Conservation (phyloP, 495 filamentous ascomycete genomes). For the Hyaloscypha bicolor region DNA sequence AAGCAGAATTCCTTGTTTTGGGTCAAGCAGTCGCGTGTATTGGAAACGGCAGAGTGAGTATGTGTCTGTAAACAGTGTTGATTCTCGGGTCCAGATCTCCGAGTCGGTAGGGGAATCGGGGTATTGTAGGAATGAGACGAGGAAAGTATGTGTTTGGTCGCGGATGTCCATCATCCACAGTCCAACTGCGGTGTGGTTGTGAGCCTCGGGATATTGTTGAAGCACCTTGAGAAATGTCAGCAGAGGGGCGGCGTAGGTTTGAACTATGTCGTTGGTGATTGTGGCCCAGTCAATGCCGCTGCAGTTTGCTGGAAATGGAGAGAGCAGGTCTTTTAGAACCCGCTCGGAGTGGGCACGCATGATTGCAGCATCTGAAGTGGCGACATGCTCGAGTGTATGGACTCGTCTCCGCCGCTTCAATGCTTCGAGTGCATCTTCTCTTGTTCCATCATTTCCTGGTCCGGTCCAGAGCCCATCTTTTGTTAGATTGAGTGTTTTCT, state of each 20-base stretch:
- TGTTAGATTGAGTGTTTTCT: conserved; percentile 35
- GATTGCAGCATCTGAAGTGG: conserved; percentile 30
- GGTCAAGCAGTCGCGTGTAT: conserved; percentile 30
- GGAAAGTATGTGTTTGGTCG: conserved; percentile 28
- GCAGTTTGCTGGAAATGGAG: conserved; percentile 19
- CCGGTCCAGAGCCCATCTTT: conserved; percentile 33
- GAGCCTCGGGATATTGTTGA: conserved; percentile 7
- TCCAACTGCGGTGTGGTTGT: conserved; percentile 3
- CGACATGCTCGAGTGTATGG: conserved; percentile 34
- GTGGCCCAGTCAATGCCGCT: conserved; percentile 38
- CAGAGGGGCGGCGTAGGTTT: conserved; percentile 25
- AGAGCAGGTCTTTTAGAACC: conserved; percentile 26
- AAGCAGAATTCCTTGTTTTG: conserved; percentile 22
- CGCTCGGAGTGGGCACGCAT: conserved; percentile 33
- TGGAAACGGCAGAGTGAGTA: conserved; percentile 34
- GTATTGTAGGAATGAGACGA: conserved; percentile 31
- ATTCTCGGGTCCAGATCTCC: conserved; percentile 19
- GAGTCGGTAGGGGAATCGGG: conserved; percentile 11
- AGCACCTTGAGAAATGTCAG: conserved; percentile 13
- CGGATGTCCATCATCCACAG: conserved; percentile 23
- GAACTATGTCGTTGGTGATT: conserved; percentile 32
- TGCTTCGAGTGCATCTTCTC: conserved; percentile 25
- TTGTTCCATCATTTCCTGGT: conserved; percentile 12
- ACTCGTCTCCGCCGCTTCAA: conserved; percentile 34
- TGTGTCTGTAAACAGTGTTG: conserved; percentile 29